Evolutionary conservation across 305 asterid species (phyloP).

Genomic region (Fraxinus xanthoxyloides): DNA sequence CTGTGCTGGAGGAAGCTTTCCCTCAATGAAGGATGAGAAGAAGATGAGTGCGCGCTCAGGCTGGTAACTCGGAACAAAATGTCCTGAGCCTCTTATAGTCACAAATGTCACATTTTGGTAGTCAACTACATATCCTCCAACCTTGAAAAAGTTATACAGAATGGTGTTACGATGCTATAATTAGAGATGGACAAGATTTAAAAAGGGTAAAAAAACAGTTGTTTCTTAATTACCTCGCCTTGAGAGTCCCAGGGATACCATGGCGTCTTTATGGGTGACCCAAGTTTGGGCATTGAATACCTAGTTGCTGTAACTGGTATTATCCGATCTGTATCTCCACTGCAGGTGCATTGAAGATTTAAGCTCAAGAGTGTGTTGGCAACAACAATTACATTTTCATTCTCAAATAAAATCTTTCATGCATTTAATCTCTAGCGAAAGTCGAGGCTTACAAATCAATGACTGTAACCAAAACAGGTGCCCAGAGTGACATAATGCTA

Average conservation of each 20-base stretch:
- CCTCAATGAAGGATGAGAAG: constrained; percentile 46
- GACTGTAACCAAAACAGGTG: too few species aligned
- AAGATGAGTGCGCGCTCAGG: constrained; percentile 48
- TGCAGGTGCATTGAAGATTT: constrained; percentile 11
- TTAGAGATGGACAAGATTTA: background rate
- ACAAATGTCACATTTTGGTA: constrained; percentile 60
- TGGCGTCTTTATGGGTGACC: constrained; percentile 39
- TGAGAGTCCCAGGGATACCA: constrained; percentile 63
- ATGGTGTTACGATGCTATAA: background rate
- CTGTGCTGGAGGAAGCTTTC: constrained; percentile 42
- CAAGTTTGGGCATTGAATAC: constrained; percentile 48
- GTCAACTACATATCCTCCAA: constrained; percentile 61
- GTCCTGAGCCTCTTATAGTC: constrained; percentile 58
- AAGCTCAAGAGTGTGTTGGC: background rate
- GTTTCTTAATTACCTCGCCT: constrained; percentile 35
- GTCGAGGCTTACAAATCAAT: background rate
- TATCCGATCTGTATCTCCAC: constrained; percentile 46
- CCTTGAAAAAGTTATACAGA: constrained; percentile 25
- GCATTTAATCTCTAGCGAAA: background rate
- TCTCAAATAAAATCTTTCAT: background rate
- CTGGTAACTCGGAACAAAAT: constrained; percentile 71
- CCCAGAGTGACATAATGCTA: too few species aligned
- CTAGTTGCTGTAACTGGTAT: constrained; percentile 50
- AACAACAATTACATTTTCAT: background rate
- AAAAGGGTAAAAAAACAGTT: background rate